Base-by-base conservation (phyloP, 2,329 filamentous ascomycete genomes). In the Chaetothyriales sp. region DNA sequence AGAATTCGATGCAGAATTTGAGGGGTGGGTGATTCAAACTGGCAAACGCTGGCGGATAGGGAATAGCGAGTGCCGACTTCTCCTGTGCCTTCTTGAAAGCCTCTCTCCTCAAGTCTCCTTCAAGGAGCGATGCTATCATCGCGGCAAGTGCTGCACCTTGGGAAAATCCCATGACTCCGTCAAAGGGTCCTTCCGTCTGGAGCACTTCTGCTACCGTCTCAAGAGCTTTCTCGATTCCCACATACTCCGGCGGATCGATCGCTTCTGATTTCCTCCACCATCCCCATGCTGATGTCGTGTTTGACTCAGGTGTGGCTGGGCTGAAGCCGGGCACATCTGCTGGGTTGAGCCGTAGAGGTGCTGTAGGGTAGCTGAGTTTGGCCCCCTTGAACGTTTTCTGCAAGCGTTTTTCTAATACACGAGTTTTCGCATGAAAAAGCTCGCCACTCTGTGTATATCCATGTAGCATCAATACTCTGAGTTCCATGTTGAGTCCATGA, bases 401-500 rank as follows among this genome's bases (percentile, higher is more conserved):
- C 52, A 95, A 77, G 50, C 83, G 73, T 68, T 95, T 95, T 61
- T 89, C 81, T 1, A 95, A 74, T 9, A 87, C 87, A 66, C 88
- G 86, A 46, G 87, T 94, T 72, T 95, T 95, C 67, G 83, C 79
- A 65, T 81, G 83, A 77, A 95, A 95, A 57, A 89, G 74, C 3
- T 82, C 69, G 3, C 89, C 89, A 25, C 86, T 94, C 74, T 97
- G 90, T 6, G 90, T 95, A 77, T 82, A 95, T 68, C 90, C 85
- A 62, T 89, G 85, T 25, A 89, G 75, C 83, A 89, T 87, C 45
- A 89, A 73, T 57, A 89, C 82, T 67, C 82, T 86, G 51, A 74
- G 33, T 40, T 40, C 33, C 33, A 40, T 40, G 33, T 40, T 40
- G 13, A 40, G 33, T 15, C 33, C 15, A 5, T 40, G 33, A 15